phyloP scores from a whole-genome alignment of 768 basidiomycete species.

The Boletellus sp. region DNA sequence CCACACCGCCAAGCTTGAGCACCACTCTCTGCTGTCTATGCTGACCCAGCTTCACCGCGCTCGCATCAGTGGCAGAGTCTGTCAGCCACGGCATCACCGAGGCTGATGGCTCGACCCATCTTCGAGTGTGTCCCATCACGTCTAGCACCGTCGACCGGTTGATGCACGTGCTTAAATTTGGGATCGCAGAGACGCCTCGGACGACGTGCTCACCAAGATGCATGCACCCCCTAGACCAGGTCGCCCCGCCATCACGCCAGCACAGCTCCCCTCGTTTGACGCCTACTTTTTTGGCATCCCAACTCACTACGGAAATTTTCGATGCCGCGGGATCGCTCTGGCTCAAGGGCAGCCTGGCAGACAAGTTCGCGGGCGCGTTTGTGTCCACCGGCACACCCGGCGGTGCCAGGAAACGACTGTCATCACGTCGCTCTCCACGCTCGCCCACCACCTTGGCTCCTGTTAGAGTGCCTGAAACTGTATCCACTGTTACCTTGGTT shows the following conservation, averaged over 20 bases:
- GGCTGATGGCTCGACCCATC: slow-evolving; percentile 51
- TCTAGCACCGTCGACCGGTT: neutral
- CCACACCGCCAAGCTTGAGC: slow-evolving; percentile 65
- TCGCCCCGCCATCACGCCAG: slow-evolving; percentile 64
- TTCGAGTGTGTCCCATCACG: slow-evolving; percentile 44
- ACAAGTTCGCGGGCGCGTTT: slow-evolving; percentile 75
- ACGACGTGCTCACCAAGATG: slow-evolving; percentile 65
- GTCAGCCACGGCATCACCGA: slow-evolving; percentile 42
- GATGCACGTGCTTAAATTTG: slow-evolving; percentile 25
- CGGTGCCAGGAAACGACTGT: slow-evolving; percentile 71
- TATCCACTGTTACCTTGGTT: too few relatives aligned
- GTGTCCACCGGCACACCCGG: slow-evolving; percentile 70
- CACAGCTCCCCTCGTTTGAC: slow-evolving; percentile 56
- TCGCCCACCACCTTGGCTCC: slow-evolving; percentile 73
- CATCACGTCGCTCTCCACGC: slow-evolving; percentile 48
- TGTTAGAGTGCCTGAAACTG: too few relatives aligned
- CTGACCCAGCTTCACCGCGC: neutral
- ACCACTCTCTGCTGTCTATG: neutral
- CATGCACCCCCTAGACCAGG: slow-evolving; percentile 66
- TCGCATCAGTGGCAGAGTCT: slow-evolving; percentile 59
- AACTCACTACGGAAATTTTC: slow-evolving; percentile 77
- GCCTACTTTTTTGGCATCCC: slow-evolving; percentile 75
- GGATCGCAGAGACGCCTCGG: slow-evolving; percentile 72
- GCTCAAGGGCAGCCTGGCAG: slow-evolving; percentile 53
- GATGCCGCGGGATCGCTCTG: slow-evolving; percentile 71